Conservation (phyloP, 495 filamentous ascomycete species). For the Chaetomium fimeti region DNA sequence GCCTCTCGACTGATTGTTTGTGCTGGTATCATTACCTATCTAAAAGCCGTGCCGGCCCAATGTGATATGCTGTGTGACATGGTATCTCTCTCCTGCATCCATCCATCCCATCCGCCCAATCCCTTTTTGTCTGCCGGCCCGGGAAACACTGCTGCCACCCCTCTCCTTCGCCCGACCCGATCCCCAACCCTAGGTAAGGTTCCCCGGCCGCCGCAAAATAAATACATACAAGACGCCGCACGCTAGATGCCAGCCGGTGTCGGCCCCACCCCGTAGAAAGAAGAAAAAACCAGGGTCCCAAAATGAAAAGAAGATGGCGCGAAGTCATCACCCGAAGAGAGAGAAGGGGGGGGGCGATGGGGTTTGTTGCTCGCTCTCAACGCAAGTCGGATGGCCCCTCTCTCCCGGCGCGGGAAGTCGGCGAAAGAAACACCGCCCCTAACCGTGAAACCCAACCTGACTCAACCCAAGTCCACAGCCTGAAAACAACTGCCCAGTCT, state of each 20-base stretch:
- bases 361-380: too few relatives aligned
- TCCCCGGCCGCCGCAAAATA: background rate
- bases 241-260: background rate
- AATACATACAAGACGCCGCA: background rate
- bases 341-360: too few relatives aligned
- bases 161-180: background rate
- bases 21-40: conserved; percentile 8
- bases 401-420: too few relatives aligned
- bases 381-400: too few relatives aligned
- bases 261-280: background rate
- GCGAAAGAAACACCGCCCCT: too few relatives aligned
- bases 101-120: background rate
- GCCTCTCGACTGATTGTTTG: background rate
- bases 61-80: background rate
- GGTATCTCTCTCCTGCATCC: background rate
- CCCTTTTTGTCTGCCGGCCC: conserved; percentile 1
- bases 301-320: background rate
- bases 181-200: background rate
- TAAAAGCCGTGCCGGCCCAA: background rate
- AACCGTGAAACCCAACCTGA: too few relatives aligned
- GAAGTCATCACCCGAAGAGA: too few relatives aligned
- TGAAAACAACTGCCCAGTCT: background rate
- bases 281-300: background rate
- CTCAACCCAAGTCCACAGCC: too few relatives aligned
- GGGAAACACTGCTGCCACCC: background rate